Conservation (phyloP, 2,329 filamentous ascomycete species). For the Helicocarpus griseus region DNA sequence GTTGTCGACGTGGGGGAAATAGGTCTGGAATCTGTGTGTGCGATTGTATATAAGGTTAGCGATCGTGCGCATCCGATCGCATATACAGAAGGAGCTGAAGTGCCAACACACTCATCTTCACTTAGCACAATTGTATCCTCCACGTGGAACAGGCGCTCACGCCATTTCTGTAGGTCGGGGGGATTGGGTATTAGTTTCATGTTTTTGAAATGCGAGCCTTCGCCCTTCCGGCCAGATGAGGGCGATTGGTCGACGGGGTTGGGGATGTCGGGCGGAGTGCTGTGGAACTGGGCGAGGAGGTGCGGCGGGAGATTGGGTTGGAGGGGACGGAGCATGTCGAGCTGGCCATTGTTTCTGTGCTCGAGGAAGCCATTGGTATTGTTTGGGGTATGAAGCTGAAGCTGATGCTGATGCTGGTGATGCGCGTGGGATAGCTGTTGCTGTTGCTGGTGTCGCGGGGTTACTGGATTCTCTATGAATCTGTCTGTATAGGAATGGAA, state of each 20-base stretch:
- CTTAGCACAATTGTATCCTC: constrained; percentile 62
- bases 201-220: constrained; percentile 22
- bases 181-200: constrained; percentile 54
- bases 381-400: constrained; percentile 4
- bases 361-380: constrained; percentile 6
- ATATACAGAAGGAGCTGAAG: background rate
- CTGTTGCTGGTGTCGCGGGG: constrained; percentile 7
- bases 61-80: no score
- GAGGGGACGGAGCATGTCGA: constrained; percentile 14
- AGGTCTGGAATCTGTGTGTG: constrained; percentile 57
- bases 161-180: constrained; percentile 59
- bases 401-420: constrained; percentile 3
- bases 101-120: constrained; percentile 55
- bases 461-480: background rate
- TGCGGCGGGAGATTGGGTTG: constrained; percentile 12
- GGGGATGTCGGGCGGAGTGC: constrained; percentile 15
- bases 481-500: background rate
- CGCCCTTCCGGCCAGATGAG: constrained; percentile 14
- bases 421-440: constrained; percentile 12
- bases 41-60: constrained; percentile 4
- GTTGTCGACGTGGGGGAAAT: constrained; percentile 77
- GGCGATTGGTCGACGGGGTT: background rate
- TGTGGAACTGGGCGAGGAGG: constrained; percentile 14
- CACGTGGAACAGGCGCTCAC: constrained; percentile 64
- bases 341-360: constrained; percentile 10